Evolutionary conservation across 768 basidiomycete species (phyloP).

Genomic region (Mycena capillaripes): DNA sequence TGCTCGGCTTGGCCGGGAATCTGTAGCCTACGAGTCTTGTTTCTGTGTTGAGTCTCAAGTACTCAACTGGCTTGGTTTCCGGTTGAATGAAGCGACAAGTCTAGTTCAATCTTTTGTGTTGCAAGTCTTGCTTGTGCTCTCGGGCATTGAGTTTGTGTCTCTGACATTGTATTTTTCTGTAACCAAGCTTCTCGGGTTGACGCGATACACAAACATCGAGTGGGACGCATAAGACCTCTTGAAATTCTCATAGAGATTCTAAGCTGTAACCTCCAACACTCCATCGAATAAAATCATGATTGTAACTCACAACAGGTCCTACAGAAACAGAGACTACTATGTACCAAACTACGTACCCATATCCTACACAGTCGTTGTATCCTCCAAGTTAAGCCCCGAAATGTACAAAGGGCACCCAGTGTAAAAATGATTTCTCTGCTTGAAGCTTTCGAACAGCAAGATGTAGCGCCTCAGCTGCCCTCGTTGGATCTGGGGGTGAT

Average conservation of each 20-base stretch:
- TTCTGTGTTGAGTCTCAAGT: not conserved
- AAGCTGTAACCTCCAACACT: slow-evolving; percentile 4
- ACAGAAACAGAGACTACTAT: slow-evolving; percentile 4
- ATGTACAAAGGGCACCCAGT: not conserved
- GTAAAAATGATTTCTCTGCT: too few species aligned
- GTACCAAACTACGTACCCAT: not conserved
- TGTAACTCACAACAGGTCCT: not conserved
- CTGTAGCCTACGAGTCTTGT: not conserved
- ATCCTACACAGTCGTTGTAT: not conserved
- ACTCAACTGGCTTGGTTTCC: too few species aligned
- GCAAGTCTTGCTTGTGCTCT: not conserved
- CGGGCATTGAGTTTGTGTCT: slow-evolving; percentile 1
- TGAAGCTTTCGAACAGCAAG: too few species aligned
- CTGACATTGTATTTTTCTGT: not conserved
- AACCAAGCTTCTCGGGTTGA: not conserved
- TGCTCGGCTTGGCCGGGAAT: not conserved
- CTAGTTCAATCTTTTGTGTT: slow-evolving; percentile 2
- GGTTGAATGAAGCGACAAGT: not conserved
- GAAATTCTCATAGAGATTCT: not conserved
- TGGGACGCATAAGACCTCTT: not conserved
- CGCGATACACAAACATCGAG: slow-evolving; percentile 4
- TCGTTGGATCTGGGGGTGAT: not conserved
- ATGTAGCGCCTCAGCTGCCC: too few species aligned
- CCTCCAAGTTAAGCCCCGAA: not conserved
- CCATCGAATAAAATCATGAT: not conserved